phyloP scores from a whole-genome alignment of 805 yeast species.

The Saccharomycopsis vini region DNA sequence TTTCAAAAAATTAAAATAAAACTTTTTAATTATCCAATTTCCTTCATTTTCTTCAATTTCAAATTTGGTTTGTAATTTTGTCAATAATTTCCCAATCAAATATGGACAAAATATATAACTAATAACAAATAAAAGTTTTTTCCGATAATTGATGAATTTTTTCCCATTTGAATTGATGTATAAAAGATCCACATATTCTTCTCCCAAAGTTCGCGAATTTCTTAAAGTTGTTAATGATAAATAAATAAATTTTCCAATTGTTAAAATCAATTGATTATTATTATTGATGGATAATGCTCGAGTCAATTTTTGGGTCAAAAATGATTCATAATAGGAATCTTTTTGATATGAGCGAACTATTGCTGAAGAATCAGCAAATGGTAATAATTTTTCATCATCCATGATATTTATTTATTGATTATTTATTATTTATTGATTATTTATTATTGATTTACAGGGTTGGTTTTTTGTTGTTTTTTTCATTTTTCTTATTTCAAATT shows the following conservation, averaged over 20 bases:
- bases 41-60: conserved; percentile 5
- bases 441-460: too few species aligned
- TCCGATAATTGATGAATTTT: conserved; percentile 32
- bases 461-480: too few species aligned
- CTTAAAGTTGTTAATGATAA: conserved; percentile 64
- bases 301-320: conserved; percentile 44
- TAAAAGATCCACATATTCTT: conserved; percentile 79
- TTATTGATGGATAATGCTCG: conserved; percentile 45
- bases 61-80: conserved; percentile 12
- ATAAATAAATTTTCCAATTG: conserved; percentile 52
- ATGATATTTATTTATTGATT: too few species aligned
- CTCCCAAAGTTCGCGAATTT: conserved; percentile 83
- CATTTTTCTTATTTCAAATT: too few species aligned
- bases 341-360: conserved; percentile 89
- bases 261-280: conserved; percentile 52
- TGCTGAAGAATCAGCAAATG: conserved; percentile 81
- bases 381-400: too few species aligned
- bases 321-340: conserved; percentile 62
- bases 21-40: not conserved
- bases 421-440: too few species aligned
- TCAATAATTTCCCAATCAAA: conserved; percentile 22
- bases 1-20: too few species aligned
- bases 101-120: conserved; percentile 61
- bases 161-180: conserved; percentile 51
- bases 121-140: conserved; percentile 50